Evolutionary conservation across 805 yeast species (phyloP).

Genomic region (Komagataella phaffii): DNA sequence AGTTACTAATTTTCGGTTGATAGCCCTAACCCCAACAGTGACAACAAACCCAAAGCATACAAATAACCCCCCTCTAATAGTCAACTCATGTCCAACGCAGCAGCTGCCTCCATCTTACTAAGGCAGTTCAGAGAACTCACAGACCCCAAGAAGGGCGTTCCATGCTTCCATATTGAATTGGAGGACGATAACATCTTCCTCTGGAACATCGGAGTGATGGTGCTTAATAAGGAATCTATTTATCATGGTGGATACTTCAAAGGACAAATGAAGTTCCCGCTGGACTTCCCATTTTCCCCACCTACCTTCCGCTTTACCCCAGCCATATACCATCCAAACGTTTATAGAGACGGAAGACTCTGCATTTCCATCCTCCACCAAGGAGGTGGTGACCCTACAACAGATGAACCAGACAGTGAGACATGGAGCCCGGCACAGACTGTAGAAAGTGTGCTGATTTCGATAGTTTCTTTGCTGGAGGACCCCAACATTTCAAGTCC

Average conservation of each 20-base stretch:
- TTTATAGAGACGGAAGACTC: constrained; percentile 82
- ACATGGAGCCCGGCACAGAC: constrained; percentile 93
- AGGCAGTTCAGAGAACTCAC: constrained; percentile 82
- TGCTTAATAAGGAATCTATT: constrained; percentile 74
- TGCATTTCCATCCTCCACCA: constrained; percentile 90
- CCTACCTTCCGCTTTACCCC: constrained; percentile 90
- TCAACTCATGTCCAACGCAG: background rate
- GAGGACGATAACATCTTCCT: constrained; percentile 43
- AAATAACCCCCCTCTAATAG: background rate
- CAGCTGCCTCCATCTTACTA: constrained; percentile 2
- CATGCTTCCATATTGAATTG: constrained; percentile 21
- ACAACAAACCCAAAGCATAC: background rate
- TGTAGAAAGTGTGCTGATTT: constrained; percentile 80
- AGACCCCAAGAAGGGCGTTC: constrained; percentile 66
- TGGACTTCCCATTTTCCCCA: constrained; percentile 84
- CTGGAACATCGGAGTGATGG: constrained; percentile 89
- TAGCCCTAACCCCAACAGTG: background rate
- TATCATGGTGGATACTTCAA: constrained; percentile 92
- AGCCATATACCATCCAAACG: constrained; percentile 90
- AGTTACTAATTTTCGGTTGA: background rate
- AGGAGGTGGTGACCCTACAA: constrained; percentile 69
- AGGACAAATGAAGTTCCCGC: constrained; percentile 89
- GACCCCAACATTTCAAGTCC: constrained; percentile 92
- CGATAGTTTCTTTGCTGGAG: constrained; percentile 80
- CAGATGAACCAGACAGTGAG: constrained; percentile 87